Evolutionary conservation across 1,284 basidiomycete species (phyloP), one percentile per base, ranked within the genome.

Genomic region (Lentinula novae-zelandiae): DNA sequence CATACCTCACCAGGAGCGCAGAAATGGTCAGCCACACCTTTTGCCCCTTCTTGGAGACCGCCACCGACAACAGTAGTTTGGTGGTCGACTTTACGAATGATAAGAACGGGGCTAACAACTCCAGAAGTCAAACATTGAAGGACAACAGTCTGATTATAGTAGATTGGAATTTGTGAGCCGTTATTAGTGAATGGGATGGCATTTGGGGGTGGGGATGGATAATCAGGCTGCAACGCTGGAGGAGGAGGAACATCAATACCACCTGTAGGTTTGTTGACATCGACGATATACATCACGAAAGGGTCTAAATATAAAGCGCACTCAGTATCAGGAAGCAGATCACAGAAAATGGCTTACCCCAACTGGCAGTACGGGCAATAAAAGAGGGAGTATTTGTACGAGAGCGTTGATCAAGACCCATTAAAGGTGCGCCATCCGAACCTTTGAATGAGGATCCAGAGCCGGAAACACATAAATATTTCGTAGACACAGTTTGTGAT

Each of bases 91-190:
- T 95, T 93, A 53, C 96, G 91, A 67, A 98, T 92, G 72, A 98
- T 91, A 62, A 98, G 82, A 31, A 95, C 86, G 7, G 96, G 96
- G 61, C 93, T 95, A 67, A 96, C 92, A 31, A 95, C 90, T 20
- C 95, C 96, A 1, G 96, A 96, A 7, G 92, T 92, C 64, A 98
- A 80, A 68, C 95, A 98, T 71, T 98, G 96, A 17, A 98, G 77
- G 36, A 98, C 93, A 53, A 98, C 90, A 0, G 94, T 95, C 72
- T 96, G 93, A 70, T 98, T 98, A 81, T 97, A 98, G 73, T 95
- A 93, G 62, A 98, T 90, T 27, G 93, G 88, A 54, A 88, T 90
- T 68, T 88, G 86, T 2, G 87, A 86, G 2, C 89, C 89, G 67
- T 90, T 87, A 72, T 85, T 86, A 57, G 88, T 89, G 76, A 92